A percentile compares a stretch with the other conserved stretches of the same genome.
Conservation (phyloP, 2,329 filamentous ascomycete genomes). For the Botryotinia convoluta region DNA sequence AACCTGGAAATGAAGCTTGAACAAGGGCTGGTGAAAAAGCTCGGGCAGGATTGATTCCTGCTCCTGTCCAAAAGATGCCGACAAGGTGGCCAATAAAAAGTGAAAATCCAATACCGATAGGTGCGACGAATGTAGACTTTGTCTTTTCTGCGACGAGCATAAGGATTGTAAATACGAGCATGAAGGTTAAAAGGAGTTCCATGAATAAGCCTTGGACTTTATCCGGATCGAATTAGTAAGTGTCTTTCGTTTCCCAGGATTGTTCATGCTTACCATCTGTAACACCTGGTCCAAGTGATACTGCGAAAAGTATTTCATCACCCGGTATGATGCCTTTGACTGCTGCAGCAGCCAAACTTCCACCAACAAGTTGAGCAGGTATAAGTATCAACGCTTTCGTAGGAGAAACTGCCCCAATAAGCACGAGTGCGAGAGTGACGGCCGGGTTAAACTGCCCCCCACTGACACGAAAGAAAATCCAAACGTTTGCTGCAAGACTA, state of each 20-base stretch:
- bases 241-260: background rate
- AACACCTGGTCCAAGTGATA: constrained; percentile 16
- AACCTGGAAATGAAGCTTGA: constrained; percentile 41
- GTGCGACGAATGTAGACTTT: constrained; percentile 46
- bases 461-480: constrained; percentile 55
- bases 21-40: constrained; percentile 47
- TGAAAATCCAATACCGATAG: constrained; percentile 47
- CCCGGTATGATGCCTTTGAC: constrained; percentile 36
- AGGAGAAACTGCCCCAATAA: constrained; percentile 35
- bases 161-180: constrained; percentile 48
- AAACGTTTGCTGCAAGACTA: constrained; percentile 52
- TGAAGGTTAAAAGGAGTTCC: constrained; percentile 47
- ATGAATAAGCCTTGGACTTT: constrained; percentile 45
- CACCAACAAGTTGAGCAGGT: constrained; percentile 34
- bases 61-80: constrained; percentile 48
- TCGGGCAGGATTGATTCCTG: constrained; percentile 47
- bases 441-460: constrained; percentile 40
- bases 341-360: constrained; percentile 41
- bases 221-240: background rate
- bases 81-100: constrained; percentile 42
- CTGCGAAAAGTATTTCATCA: constrained; percentile 9
- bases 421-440: constrained; percentile 38
- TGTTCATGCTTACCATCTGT: constrained; percentile 2
- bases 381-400: constrained; percentile 33
- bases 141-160: constrained; percentile 40